These are phyloP conservation scores for Cupressus sempervirens DNA, from an alignment of 75 land plant species.

Conservation along the genomic window DNA sequence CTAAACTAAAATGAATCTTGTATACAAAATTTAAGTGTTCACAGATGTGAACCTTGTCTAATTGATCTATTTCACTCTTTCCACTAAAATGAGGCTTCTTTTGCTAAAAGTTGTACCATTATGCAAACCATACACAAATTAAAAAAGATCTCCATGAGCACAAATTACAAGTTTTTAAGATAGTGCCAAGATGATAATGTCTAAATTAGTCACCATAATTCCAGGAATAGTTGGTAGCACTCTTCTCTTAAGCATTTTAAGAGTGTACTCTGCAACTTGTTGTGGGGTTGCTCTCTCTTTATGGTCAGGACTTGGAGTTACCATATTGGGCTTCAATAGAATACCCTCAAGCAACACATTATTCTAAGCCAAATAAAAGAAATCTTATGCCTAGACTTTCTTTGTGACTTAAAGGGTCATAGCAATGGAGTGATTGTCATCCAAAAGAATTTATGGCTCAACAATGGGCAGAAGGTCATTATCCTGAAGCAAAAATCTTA, in stretches of 20 bases:
- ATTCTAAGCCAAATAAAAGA: constrained; percentile 74
- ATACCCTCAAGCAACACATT: constrained; percentile 80
- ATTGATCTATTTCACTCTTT: constrained; percentile 39
- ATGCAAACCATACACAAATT: constrained; percentile 28
- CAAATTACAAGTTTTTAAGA: background rate
- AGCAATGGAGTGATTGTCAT: constrained; percentile 74
- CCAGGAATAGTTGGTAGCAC: constrained; percentile 94
- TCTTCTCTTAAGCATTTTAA: constrained; percentile 60
- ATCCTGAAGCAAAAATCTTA: constrained; percentile 37
- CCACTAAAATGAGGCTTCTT: constrained; percentile 44
- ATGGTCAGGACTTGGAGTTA: constrained; percentile 77
- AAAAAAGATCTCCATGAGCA: background rate
- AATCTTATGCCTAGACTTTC: constrained; percentile 80
- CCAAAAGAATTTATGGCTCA: constrained; percentile 81
- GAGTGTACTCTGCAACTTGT: constrained; percentile 62
- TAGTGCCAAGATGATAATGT: background rate
- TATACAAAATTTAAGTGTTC: background rate
- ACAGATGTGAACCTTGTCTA: constrained; percentile 26
- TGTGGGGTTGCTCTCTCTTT: constrained; percentile 73
- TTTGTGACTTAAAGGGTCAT: constrained; percentile 79
- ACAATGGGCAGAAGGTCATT: constrained; percentile 87
- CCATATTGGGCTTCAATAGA: constrained; percentile 86
- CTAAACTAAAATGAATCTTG: background rate
- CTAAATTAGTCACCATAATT: constrained; percentile 65
- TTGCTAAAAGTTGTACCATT: constrained; percentile 48